Base-by-base conservation (phyloP, 148 eudicot species). In the Spergularia marina region DNA sequence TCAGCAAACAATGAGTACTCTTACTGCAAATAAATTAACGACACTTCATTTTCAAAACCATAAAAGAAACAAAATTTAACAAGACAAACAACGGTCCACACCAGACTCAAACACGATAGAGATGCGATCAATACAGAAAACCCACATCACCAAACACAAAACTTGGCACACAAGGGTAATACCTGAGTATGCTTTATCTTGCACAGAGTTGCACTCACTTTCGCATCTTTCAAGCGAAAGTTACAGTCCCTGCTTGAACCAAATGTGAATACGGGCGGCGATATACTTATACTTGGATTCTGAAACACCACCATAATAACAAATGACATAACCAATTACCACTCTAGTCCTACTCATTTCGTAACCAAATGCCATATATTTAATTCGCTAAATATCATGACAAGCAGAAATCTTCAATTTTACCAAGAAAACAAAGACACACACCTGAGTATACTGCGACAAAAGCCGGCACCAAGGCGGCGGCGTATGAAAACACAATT, bases 381-480 rank as follows among this genome's bases (percentile, higher is more conserved):
- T 34, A 65, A 40, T 15, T 65, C 52, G 18, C 6, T 1, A 51
- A 39, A 14, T 6, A 17, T 39, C 49, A 63, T 15, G 14, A 13
- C 5, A 64, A 64, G 53, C 52, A 65, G 68, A 65, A 4, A 17
- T n/a, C 52, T 49, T 47, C 11, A 36, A 10, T 23, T 7, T 12
- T 41, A 21, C 40, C 2, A 65, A 49, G 7, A 3, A 36, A 56
- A 54, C 6, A 14, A 53, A 58, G 25, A 23, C 25, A 67, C 67
- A 67, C 34, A 90, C 97, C 91, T 87, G 95, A 57, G 85, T 18
- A 70, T 61, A 82, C 84, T 94, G 88, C 12, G 97, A 78, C 65
- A 94, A 83, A 53, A 94, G 95, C 78, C 84, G 83, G 72, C 95
- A 91, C 98, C 98, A 94, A 73, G 95, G 97, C 12, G 86, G 78